Base-by-base conservation (phyloP, 257 asterid genomes). In the Penstemon davidsonii region DNA sequence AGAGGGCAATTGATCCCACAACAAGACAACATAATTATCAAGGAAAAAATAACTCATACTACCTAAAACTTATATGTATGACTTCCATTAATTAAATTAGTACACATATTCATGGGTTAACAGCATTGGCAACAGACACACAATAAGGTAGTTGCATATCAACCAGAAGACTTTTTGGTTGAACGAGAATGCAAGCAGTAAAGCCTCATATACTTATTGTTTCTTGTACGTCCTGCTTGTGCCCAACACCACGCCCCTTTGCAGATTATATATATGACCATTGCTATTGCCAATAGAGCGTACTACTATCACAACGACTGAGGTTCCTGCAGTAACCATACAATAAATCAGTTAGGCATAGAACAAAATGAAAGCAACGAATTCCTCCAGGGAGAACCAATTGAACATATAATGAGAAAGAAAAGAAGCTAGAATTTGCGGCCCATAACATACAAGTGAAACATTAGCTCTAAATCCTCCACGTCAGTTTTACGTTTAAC, bases 361-460 rank as follows among this genome's bases (percentile, higher is more conserved):
- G 4, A 45, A 64, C 45, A 25, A 39, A 55, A 50, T 45, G 9
- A 67, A 75, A 64, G 25, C 53, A 50, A 12, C 51, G 47, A 42
- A 12, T 10, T 65, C 57, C 49, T 43, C 57, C n/a, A 37, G 4
- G 39, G 38, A 47, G 9, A 11, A 40, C 6, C 12, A 56, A 3
- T 40, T 8, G 5, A 51, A 25, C 42, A 50, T 19, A 33, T 11
- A 46, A 40, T 19, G 19, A 13, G 36, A 13, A 37, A 15, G 6
- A 40, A 13, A 44, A 38, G 43, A 12, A 61, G 55, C 55, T 19
- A 70, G 62, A 70, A 25, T 11, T 13, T 37, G 3, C 36, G 6
- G 91, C 99, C 99, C 99, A 97, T 90, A 62, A 91, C 97, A 70
- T 84, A 94, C 78, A 94, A 83, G 79, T 94, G 99, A 85, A 94